A percentile compares a stretch with the other conserved stretches of the same genome.
Evolutionary conservation across 2,329 filamentous ascomycete genomes (phyloP).

Genomic region (Nannizzia gypsea): DNA sequence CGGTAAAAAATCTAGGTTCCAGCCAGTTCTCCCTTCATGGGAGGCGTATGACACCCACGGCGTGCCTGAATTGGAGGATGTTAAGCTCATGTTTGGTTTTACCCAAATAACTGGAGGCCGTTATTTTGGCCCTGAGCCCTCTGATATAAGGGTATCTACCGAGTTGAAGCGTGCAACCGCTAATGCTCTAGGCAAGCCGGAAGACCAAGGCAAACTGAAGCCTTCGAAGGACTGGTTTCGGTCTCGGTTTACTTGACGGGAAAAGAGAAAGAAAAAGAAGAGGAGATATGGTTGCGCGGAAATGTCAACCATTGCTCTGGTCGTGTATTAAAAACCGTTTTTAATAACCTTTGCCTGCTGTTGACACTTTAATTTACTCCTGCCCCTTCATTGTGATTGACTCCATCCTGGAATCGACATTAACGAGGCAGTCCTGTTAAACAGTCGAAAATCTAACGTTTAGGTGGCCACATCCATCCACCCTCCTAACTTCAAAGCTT

Average conservation of each 20-base stretch:
- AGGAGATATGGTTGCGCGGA: too few relatives aligned
- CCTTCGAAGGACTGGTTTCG: background rate
- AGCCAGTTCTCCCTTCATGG: conserved; percentile 23
- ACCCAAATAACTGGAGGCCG: conserved; percentile 22
- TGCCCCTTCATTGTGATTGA: too few relatives aligned
- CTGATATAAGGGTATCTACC: background rate
- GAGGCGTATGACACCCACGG: conserved; percentile 25
- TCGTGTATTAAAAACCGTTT: too few relatives aligned
- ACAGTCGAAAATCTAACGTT: too few relatives aligned
- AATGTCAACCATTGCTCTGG: too few relatives aligned
- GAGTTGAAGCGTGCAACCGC: background rate
- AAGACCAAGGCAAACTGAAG: background rate
- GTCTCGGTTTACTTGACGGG: background rate
- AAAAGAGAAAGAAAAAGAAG: too few relatives aligned
- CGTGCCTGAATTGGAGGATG: conserved; percentile 23
- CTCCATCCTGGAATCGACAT: too few relatives aligned
- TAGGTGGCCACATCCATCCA: background rate
- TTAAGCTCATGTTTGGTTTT: conserved; percentile 30
- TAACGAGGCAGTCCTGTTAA: too few relatives aligned
- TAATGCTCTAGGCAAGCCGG: background rate
- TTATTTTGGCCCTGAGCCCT: background rate
- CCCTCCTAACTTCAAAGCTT: background rate
- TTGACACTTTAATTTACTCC: too few relatives aligned
- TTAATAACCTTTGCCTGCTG: too few relatives aligned
- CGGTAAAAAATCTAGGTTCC: conserved; percentile 24